phyloP scores from a whole-genome alignment of 2,329 filamentous ascomycete genomes.

The Huntiella moniliformis region DNA sequence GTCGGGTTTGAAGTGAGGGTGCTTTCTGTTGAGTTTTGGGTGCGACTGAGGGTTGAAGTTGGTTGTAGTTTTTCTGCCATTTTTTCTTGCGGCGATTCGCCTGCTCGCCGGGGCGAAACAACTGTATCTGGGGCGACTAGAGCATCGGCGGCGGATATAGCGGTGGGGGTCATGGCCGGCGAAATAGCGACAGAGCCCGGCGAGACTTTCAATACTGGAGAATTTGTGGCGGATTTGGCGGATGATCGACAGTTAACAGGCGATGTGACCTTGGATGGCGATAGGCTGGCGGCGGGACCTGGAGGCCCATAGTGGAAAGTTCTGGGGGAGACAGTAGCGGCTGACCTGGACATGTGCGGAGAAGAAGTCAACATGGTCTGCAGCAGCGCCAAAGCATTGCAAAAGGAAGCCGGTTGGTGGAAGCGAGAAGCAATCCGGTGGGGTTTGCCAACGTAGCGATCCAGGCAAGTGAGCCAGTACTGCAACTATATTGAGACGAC shows the following conservation, averaged over 20 bases:
- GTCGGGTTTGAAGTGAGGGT: too few relatives aligned
- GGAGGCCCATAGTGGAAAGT: constrained; percentile 10
- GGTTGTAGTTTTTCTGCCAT: too few relatives aligned
- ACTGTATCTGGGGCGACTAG: too few relatives aligned
- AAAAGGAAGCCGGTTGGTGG: neutral
- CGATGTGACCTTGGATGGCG: constrained; percentile 3
- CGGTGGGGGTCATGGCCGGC: too few relatives aligned
- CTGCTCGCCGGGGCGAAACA: too few relatives aligned
- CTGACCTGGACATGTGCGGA: constrained; percentile 11
- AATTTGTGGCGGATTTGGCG: constrained; percentile 5
- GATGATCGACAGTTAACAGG: constrained; percentile 7
- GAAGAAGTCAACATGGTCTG: constrained; percentile 12
- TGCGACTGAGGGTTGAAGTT: too few relatives aligned
- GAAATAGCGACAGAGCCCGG: too few relatives aligned
- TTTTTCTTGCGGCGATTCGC: too few relatives aligned
- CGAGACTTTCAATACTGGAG: neutral
- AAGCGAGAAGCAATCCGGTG: neutral
- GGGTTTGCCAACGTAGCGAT: neutral
- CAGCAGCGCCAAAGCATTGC: constrained; percentile 4
- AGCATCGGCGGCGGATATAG: too few relatives aligned
- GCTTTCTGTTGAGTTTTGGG: too few relatives aligned
- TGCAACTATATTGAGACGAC: too few relatives aligned
- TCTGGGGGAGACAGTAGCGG: constrained; percentile 6
- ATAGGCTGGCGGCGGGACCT: constrained; percentile 8
- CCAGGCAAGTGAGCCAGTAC: neutral